phyloP scores from a whole-genome alignment of 306 rosid species.

The Dryas alaskensis region DNA sequence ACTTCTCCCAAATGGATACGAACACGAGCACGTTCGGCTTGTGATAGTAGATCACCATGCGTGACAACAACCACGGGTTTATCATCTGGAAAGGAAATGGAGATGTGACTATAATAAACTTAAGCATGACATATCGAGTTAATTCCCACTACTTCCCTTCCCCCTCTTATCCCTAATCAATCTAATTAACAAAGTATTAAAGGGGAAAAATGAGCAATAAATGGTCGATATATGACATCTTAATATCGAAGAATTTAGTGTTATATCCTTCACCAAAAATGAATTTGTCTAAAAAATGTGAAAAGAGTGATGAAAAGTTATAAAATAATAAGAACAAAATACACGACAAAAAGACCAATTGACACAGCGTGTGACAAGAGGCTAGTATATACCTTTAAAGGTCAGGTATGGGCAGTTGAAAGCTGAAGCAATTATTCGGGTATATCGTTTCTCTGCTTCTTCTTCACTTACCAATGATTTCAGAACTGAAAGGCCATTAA shows the following conservation, averaged over 20 bases:
- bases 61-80: slow-evolving; percentile 74
- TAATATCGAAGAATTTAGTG: too few relatives aligned
- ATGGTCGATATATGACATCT: too few relatives aligned
- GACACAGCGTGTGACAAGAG: not conserved
- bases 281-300: not conserved
- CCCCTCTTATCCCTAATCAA: not conserved
- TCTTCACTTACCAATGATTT: slow-evolving; percentile 45
- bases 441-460: slow-evolving; percentile 35
- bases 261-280: too few relatives aligned
- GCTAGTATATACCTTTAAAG: slow-evolving; percentile 65
- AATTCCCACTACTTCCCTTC: not conserved
- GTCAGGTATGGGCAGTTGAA: slow-evolving; percentile 68
- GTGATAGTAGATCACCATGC: slow-evolving; percentile 86
- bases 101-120: not conserved
- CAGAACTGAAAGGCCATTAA: slow-evolving; percentile 61
- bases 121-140: not conserved
- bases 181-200: not conserved
- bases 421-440: slow-evolving; percentile 41
- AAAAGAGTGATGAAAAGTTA: not conserved
- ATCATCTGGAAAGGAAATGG: slow-evolving; percentile 54
- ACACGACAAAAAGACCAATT: too few relatives aligned
- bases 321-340: too few relatives aligned
- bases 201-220: too few relatives aligned
- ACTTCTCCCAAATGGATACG: slow-evolving; percentile 59
- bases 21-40: slow-evolving; percentile 56